Percentiles rank a stretch among this genome's conserved stretches.
Evolutionary conservation across 176 grass and related monocot genomes (phyloP).

Genomic region (Secale cereale): DNA sequence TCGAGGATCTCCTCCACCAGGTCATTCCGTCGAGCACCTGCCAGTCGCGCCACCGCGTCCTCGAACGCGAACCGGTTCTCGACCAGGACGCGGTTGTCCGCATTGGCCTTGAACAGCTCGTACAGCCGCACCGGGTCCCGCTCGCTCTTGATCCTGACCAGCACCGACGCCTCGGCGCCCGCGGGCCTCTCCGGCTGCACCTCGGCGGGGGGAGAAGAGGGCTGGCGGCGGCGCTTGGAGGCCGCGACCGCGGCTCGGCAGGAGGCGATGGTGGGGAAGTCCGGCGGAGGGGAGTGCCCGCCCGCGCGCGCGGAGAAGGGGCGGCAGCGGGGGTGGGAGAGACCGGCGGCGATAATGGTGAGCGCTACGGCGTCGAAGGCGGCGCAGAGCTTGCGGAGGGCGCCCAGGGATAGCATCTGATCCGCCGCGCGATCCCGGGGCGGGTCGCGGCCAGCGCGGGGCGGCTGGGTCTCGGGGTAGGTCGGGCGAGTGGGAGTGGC

Average conservation of each 20-base stretch:
- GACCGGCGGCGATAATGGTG: constrained; percentile 73
- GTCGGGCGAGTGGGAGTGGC: not conserved
- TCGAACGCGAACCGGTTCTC: constrained; percentile 82
- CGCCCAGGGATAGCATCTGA: constrained; percentile 61
- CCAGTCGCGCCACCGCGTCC: constrained; percentile 64
- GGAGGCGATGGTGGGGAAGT: constrained; percentile 74
- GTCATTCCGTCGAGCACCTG: constrained; percentile 73
- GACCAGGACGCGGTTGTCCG: constrained; percentile 64
- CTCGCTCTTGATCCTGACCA: constrained; percentile 72
- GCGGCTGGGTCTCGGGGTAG: not conserved
- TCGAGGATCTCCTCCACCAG: constrained; percentile 87
- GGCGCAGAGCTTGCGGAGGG: constrained; percentile 68
- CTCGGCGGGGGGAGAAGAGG: not conserved
- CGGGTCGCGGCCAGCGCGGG: not conserved
- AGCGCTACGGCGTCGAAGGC: constrained; percentile 77
- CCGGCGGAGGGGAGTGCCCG: constrained; percentile 16
- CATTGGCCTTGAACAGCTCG: constrained; percentile 70
- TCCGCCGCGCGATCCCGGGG: constrained; percentile 11
- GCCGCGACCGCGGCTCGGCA: constrained; percentile 48
- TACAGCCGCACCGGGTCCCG: constrained; percentile 78
- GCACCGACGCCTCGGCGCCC: constrained; percentile 32
- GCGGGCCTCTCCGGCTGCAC: not conserved
- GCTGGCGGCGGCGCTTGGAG: not conserved
- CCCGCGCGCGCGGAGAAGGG: constrained; percentile 33
- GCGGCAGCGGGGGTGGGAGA: constrained; percentile 47